Conservation (phyloP, 1,284 basidiomycete genomes). For the Ceraceosorus bombacis region DNA sequence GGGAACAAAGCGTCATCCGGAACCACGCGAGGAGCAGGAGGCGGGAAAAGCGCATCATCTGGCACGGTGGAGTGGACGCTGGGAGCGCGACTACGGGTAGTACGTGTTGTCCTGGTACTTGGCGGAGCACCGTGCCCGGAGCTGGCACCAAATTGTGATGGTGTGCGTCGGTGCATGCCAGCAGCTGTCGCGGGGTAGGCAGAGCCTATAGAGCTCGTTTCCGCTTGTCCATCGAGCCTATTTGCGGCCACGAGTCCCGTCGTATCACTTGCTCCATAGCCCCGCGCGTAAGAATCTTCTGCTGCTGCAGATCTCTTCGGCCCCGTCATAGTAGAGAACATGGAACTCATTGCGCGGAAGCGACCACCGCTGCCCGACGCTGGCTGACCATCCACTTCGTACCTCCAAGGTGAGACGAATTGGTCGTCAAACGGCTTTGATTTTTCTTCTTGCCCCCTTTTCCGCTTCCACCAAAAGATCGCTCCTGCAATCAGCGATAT, state of each 20-base stretch:
- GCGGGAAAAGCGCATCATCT: background rate
- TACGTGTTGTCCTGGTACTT: too few relatives aligned
- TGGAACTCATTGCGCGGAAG: background rate
- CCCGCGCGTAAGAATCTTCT: too few relatives aligned
- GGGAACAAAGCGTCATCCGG: background rate
- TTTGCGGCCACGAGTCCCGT: too few relatives aligned
- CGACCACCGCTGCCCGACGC: background rate
- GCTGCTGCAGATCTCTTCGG: too few relatives aligned
- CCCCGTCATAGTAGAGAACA: background rate
- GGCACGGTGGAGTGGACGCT: background rate
- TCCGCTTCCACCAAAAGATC: background rate
- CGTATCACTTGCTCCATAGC: too few relatives aligned
- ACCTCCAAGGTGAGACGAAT: background rate
- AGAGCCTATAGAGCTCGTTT: too few relatives aligned
- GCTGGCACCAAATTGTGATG: background rate
- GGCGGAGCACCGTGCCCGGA: background rate
- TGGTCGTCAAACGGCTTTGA: background rate
- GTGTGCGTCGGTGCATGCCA: background rate
- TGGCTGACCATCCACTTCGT: background rate
- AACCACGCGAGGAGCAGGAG: background rate
- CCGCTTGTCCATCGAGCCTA: too few relatives aligned
- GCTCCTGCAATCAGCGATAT: background rate
- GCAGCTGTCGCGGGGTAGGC: background rate
- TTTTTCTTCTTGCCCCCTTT: background rate
- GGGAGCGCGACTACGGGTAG: too few relatives aligned